A percentile compares a stretch with the other conserved stretches of the same genome.
These are phyloP conservation scores for Fusarium coffeatum DNA, from an alignment of 2,329 filamentous ascomycete species.

Conservation along the genomic window DNA sequence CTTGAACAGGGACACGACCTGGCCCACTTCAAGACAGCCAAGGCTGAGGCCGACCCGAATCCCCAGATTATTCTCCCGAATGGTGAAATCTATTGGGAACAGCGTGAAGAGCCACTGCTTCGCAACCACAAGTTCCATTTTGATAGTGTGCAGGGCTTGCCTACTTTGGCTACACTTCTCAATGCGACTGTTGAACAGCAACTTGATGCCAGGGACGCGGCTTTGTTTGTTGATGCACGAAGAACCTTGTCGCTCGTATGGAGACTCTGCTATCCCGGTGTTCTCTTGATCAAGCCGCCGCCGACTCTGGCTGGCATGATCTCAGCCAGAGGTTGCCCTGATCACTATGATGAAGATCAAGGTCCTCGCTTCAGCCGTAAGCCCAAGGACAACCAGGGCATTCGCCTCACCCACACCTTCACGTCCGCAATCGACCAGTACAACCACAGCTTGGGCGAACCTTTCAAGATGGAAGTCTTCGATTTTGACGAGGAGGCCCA, in stretches of 20 bases:
- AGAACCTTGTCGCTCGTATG: conserved; percentile 17
- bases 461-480: not conserved
- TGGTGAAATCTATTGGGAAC: conserved; percentile 18
- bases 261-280: not conserved
- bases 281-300: not conserved
- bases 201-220: not conserved
- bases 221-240: conserved; percentile 40
- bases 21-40: conserved; percentile 36
- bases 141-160: conserved; percentile 49
- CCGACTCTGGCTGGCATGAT: not conserved
- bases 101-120: conserved; percentile 22
- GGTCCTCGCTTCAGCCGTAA: not conserved
- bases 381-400: not conserved
- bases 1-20: conserved; percentile 27
- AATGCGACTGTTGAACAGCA: not conserved
- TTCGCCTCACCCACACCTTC: not conserved
- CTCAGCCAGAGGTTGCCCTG: conserved; percentile 1
- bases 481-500: not conserved
- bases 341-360: conserved; percentile 27
- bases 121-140: conserved; percentile 45
- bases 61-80: conserved; percentile 12
- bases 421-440: not conserved
- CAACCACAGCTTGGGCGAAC: not conserved
- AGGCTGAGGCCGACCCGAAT: conserved; percentile 11
- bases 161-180: conserved; percentile 33